Evolutionary conservation across 768 basidiomycete genomes (phyloP).

Genomic region (Naganishia friedmannii): DNA sequence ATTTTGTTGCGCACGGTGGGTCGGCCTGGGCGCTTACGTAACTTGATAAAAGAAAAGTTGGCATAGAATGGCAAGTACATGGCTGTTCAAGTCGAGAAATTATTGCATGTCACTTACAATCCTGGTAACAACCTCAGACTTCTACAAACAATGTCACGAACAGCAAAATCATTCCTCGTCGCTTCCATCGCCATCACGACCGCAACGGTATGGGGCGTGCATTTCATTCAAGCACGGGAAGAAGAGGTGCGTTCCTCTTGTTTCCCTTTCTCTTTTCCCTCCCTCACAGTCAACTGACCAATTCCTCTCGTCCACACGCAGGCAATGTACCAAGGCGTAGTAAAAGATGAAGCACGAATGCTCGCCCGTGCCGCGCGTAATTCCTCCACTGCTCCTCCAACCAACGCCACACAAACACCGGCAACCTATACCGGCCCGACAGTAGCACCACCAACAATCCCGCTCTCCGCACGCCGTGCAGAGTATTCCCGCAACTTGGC

Average conservation of each 20-base stretch:
- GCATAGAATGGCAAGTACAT: background rate
- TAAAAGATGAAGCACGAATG: constrained; percentile 80
- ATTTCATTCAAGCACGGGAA: constrained; percentile 78
- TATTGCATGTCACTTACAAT: too few species aligned
- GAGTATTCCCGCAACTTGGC: constrained; percentile 46
- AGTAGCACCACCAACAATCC: constrained; percentile 37
- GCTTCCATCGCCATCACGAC: constrained; percentile 64
- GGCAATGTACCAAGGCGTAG: constrained; percentile 88
- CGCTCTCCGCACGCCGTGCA: constrained; percentile 32
- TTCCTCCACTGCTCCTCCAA: constrained; percentile 30
- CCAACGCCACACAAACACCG: constrained; percentile 27
- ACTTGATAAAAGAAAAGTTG: too few species aligned
- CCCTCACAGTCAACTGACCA: background rate
- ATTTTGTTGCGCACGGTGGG: too few species aligned
- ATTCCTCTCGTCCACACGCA: constrained; percentile 45
- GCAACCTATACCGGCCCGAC: constrained; percentile 42
- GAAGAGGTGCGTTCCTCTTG: constrained; percentile 61
- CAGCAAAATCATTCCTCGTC: constrained; percentile 71
- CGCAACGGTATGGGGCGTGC: constrained; percentile 81
- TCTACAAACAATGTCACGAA: constrained; percentile 58
- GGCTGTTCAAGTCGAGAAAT: background rate
- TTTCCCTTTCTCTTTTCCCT: background rate
- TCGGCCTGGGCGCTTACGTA: too few species aligned
- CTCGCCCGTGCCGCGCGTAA: constrained; percentile 54
- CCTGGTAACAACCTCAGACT: too few species aligned